Evolutionary conservation across 2,329 filamentous ascomycete species (phyloP).

Genomic region (Paraconiothyrium sp.): DNA sequence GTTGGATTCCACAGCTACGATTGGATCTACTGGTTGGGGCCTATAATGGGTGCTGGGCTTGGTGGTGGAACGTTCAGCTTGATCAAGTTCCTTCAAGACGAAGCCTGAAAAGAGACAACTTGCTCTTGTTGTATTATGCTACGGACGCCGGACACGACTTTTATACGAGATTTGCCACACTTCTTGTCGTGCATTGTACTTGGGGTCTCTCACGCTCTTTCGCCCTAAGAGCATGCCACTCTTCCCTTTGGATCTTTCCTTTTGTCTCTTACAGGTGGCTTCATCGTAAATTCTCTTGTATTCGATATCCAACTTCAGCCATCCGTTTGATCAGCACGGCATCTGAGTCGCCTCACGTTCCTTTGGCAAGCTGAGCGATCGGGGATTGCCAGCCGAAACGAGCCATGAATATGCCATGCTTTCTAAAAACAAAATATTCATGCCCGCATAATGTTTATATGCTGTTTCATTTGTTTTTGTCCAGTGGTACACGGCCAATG

Average conservation of each 20-base stretch:
- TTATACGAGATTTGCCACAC: neutral
- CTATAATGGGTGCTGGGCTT: conserved; percentile 51
- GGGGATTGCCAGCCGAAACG: neutral
- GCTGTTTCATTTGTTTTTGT: neutral
- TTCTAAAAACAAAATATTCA: neutral
- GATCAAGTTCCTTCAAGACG: conserved; percentile 39
- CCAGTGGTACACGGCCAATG: neutral
- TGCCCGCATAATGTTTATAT: neutral
- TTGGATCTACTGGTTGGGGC: conserved; percentile 60
- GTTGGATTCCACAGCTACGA: conserved; percentile 51
- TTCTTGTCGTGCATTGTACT: neutral
- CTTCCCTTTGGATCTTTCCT: neutral
- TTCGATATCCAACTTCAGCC: neutral
- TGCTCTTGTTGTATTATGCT: neutral
- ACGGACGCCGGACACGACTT: neutral
- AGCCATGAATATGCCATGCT: neutral
- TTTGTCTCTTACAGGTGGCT: neutral
- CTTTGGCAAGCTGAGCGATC: neutral
- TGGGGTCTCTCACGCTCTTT: neutral
- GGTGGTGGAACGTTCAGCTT: conserved; percentile 59
- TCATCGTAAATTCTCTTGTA: neutral
- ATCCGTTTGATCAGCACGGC: neutral
- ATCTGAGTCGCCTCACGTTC: neutral
- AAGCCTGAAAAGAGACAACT: neutral
- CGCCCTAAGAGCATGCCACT: neutral